Conservation (phyloP, 2,329 filamentous ascomycete genomes). For the Hymenoscyphus albidus region DNA sequence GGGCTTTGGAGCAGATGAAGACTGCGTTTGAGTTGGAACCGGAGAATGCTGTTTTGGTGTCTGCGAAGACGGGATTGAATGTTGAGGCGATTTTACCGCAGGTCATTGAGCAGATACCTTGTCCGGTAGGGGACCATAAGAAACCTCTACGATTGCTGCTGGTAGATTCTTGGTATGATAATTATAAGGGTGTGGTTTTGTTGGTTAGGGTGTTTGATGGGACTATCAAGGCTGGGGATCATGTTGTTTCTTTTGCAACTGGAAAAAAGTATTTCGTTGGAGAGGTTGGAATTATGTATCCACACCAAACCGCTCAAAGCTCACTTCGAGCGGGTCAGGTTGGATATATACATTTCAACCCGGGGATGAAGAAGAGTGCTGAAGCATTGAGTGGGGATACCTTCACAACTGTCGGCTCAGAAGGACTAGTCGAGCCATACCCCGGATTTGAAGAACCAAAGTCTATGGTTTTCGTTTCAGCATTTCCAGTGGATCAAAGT, state of each 20-base stretch:
- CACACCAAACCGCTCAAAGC: conserved; percentile 76
- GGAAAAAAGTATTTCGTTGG: conserved; percentile 87
- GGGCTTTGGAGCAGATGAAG: conserved; percentile 81
- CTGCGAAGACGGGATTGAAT: conserved; percentile 90
- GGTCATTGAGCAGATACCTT: conserved; percentile 80
- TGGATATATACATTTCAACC: conserved; percentile 95
- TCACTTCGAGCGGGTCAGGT: conserved; percentile 86
- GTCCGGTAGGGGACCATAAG: conserved; percentile 67
- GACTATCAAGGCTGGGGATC: conserved; percentile 74
- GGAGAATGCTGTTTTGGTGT: conserved; percentile 71
- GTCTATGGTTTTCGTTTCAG: conserved; percentile 97
- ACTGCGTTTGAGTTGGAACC: conserved; percentile 84
- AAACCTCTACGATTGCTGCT: conserved; percentile 80
- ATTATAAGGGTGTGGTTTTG: conserved; percentile 88
- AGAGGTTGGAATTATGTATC: conserved; percentile 96
- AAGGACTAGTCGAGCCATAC: conserved; percentile 72
- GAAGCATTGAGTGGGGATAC: conserved; percentile 97
- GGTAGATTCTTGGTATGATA: conserved; percentile 98
- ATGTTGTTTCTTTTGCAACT: conserved; percentile 83
- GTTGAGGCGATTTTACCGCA: conserved; percentile 78
- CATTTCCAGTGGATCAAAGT: conserved; percentile 87
- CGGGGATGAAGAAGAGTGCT: conserved; percentile 94
- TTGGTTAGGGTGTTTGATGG: conserved; percentile 91
- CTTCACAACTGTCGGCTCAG: conserved; percentile 76
- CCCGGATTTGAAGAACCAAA: conserved; percentile 97